Conservation (phyloP, 805 yeast species). For the Candida sphagnicola region DNA sequence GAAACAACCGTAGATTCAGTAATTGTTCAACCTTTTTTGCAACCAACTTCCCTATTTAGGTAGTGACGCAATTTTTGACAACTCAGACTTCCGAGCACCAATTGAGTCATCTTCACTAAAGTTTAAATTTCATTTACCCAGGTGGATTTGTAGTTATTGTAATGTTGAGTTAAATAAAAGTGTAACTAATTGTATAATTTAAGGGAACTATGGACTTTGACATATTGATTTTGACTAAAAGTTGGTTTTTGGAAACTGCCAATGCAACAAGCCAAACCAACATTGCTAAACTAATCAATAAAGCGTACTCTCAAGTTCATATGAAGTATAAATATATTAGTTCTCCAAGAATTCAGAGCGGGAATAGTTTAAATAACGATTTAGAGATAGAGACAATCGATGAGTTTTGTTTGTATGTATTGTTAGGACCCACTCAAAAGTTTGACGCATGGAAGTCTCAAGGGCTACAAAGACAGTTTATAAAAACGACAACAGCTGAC, state of each 20-base stretch:
- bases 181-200: neutral
- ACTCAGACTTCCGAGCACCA: too few relatives aligned
- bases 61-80: too few relatives aligned
- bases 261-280: slow-evolving; percentile 1
- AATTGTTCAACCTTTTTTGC: neutral
- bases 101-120: too few relatives aligned
- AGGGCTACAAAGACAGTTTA: slow-evolving; percentile 23
- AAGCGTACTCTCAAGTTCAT: slow-evolving; percentile 47
- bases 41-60: neutral
- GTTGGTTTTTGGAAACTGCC: slow-evolving; percentile 16
- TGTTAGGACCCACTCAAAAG: slow-evolving; percentile 22
- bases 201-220: slow-evolving; percentile 17
- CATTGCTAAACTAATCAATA: slow-evolving; percentile 35
- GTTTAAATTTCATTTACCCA: too few relatives aligned
- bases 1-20: too few relatives aligned
- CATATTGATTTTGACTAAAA: slow-evolving; percentile 16
- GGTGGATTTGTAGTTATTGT: too few relatives aligned
- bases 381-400: slow-evolving; percentile 17
- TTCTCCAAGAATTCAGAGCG: slow-evolving; percentile 37
- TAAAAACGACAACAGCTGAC: slow-evolving; percentile 14
- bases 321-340: slow-evolving; percentile 39
- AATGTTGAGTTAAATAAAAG: too few relatives aligned
- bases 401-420: slow-evolving; percentile 18
- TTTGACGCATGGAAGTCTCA: slow-evolving; percentile 17
- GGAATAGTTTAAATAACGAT: slow-evolving; percentile 17